Base-by-base conservation (phyloP, 1,139 yeast genomes). In the Magnusiomyces paraingens region DNA sequence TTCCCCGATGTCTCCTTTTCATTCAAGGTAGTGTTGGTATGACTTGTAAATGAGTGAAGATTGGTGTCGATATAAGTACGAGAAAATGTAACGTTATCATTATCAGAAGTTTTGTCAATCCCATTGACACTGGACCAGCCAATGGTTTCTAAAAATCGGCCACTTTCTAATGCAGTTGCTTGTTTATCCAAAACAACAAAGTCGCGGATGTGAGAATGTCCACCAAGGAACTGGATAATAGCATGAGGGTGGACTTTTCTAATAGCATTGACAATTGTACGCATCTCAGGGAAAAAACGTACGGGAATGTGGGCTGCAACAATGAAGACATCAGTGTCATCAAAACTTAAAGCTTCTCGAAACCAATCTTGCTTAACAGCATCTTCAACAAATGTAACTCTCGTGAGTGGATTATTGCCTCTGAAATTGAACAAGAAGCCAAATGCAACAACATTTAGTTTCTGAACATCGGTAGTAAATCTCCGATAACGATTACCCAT, bases 181-280 rank as follows among this genome's bases (percentile, higher is more conserved):
- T 72, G 73, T 1, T 73, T 70, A 66, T 93, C 99, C 57, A 82
- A 76, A 3, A 82, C 73, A 4, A 80, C 77, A 67, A 84, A 91
- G 69, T 93, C 98, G 58, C 99, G 76, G 41, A 93, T 82, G 67
- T 93, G 99, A 44, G 95, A 83, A 69, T 93, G 99, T 0, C 98
- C 99, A 0, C 98, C 98, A 67, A 93, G 84, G 65, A 86, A 86
- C 64, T 89, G 96, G 51, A 93, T 86, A 1, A 83, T 75, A 0
- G 79, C 77, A 29, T 74, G 64, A 1, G 95, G 91, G 63, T 79
- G 84, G 41, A 68, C 73, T 21, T 66, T 58, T 53, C 98, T 77
- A 45, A 93, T 70, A 10, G 69, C 71, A 0, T 65, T 61, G n/a
- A 73, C 66, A 14, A 80, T 62, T 52, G 73, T 73, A 51, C 73